Evolutionary conservation across 805 yeast species (phyloP), one percentile per base, ranked within the genome.

Genomic region (Brettanomyces anomalus): DNA sequence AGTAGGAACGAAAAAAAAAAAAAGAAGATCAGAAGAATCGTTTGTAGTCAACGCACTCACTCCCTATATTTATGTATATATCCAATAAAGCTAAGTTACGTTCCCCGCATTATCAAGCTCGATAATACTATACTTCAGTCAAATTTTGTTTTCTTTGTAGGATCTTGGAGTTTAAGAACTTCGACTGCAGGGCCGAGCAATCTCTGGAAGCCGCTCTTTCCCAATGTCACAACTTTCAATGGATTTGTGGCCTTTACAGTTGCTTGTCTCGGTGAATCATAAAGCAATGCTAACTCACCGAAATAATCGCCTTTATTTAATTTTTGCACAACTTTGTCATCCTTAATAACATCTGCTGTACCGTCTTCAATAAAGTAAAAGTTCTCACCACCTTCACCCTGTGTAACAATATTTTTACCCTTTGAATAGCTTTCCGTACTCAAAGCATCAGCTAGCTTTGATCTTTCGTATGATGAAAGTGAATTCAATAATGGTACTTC

Each of bases 121-220:
- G 28, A 24, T 24, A 24, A 24, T 24, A 11, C 10, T 11, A 24
- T 24, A 11, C 28, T 11, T 24, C 28, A 24, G 8, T 30, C n/a
- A 2, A 17, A 24, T 18, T n/a, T 37, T 17, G n/a, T n/a, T n/a
- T 32, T 21, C 26, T 58, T 63, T 21, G 87, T 83, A 42, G 97
- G 97, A 62, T 87, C 96, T 56, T 86, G 87, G 46, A 81, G 68
- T 63, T 85, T 83, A 58, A 89, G 74, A 36, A 85, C 87, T 45
- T 85, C 95, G 18, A 88, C 95, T 2, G 88, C 96, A 31, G 96
- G 96, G 3, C 98, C 98, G 49, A 93, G 72, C 52, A 93, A 72
- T 64, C 97, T 79, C 65, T 87, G 89, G 70, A 93, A 93, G 0
- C 96, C 97, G 48, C 83, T 76, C 67, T 90, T 87, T 48, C 86